A percentile compares a stretch with the other conserved stretches of the same genome.
These are phyloP conservation scores for Ashbya aceris DNA, from an alignment of 1,139 yeast species.

Conservation along the genomic window DNA sequence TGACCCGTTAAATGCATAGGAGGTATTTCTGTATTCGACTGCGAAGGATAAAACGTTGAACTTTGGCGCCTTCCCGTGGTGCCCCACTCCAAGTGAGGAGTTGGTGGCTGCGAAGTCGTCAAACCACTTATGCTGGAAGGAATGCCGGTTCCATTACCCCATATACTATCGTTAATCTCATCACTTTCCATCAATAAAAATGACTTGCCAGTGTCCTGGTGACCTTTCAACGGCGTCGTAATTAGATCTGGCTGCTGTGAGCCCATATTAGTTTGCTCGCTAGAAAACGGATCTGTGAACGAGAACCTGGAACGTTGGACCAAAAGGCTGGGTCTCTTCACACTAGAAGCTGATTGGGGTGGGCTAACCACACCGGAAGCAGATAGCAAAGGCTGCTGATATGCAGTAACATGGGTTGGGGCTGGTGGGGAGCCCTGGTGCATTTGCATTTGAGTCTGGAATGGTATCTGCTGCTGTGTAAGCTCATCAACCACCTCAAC, in stretches of 20 bases:
- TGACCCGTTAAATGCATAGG: slow-evolving; percentile 8
- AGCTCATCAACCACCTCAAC: slow-evolving; percentile 42
- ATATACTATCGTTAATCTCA: slow-evolving; percentile 35
- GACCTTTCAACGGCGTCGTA: slow-evolving; percentile 15
- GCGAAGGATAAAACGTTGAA: slow-evolving; percentile 14
- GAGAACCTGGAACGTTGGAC: slow-evolving; percentile 59
- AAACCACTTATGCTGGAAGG: slow-evolving; percentile 27
- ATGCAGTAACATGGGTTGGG: slow-evolving; percentile 4
- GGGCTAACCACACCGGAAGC: slow-evolving; percentile 11
- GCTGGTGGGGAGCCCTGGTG: slow-evolving; percentile 5
- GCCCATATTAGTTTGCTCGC: slow-evolving; percentile 17
- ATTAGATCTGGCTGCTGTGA: slow-evolving; percentile 11
- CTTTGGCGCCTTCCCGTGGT: slow-evolving; percentile 13
- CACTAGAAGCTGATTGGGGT: slow-evolving; percentile 26
- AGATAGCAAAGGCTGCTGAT: slow-evolving; percentile 3
- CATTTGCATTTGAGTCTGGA: slow-evolving; percentile 11
- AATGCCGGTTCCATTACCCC: slow-evolving; percentile 37
- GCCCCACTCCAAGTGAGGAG: slow-evolving; percentile 29
- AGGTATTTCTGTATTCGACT: slow-evolving; percentile 5
- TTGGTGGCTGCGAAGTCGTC: slow-evolving; percentile 27
- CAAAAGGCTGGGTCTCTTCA: slow-evolving; percentile 46
- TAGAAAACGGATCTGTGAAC: slow-evolving; percentile 55
- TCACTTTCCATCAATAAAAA: slow-evolving; percentile 48
- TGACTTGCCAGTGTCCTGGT: slow-evolving; percentile 42
- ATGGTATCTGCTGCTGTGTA: slow-evolving; percentile 23